phyloP scores from a whole-genome alignment of 352 stramenopile genomes.

The Thalassiosira mediterranea region DNA sequence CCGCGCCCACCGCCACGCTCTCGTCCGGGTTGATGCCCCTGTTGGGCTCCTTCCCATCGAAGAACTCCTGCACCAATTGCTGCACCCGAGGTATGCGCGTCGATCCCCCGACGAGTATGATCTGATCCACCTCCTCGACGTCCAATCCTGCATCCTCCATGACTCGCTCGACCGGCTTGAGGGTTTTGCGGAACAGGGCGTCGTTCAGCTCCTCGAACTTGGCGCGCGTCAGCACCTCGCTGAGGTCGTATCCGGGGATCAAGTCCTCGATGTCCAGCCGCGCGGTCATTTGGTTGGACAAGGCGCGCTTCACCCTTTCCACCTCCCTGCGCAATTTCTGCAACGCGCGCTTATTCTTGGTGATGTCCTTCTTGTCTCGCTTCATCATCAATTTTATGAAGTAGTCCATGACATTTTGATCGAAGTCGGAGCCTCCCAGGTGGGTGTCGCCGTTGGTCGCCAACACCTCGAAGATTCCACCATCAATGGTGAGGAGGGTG shows the following conservation, averaged over 20 bases:
- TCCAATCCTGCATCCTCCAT: slow-evolving; percentile 91
- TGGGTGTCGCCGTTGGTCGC: slow-evolving; percentile 89
- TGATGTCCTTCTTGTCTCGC: slow-evolving; percentile 90
- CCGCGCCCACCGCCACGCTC: slow-evolving; percentile 92
- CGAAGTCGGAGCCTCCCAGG: slow-evolving; percentile 91
- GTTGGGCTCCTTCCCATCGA: slow-evolving; percentile 95
- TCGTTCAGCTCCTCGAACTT: slow-evolving; percentile 97
- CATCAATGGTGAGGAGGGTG: slow-evolving; percentile 92
- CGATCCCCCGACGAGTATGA: slow-evolving; percentile 95
- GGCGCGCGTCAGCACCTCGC: slow-evolving; percentile 89
- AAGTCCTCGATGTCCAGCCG: slow-evolving; percentile 89
- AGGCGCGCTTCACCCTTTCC: slow-evolving; percentile 93
- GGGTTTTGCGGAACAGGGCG: slow-evolving; percentile 93
- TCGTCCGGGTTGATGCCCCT: slow-evolving; percentile 98
- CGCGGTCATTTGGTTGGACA: slow-evolving; percentile 91
- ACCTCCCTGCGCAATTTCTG: slow-evolving; percentile 91
- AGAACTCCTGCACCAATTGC: slow-evolving; percentile 91
- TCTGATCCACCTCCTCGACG: slow-evolving; percentile 89
- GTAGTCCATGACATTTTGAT: slow-evolving; percentile 94
- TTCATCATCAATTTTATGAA: slow-evolving; percentile 95
- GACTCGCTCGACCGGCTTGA: slow-evolving; percentile 88
- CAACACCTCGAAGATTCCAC: slow-evolving; percentile 94
- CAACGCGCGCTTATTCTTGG: slow-evolving; percentile 90
- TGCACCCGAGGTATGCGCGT: slow-evolving; percentile 95
- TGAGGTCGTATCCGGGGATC: slow-evolving; percentile 87